Percentiles rank a stretch among this genome's conserved stretches.
Conservation (phyloP, 495 filamentous ascomycete genomes). For the Aspergillus saccharolyticus region DNA sequence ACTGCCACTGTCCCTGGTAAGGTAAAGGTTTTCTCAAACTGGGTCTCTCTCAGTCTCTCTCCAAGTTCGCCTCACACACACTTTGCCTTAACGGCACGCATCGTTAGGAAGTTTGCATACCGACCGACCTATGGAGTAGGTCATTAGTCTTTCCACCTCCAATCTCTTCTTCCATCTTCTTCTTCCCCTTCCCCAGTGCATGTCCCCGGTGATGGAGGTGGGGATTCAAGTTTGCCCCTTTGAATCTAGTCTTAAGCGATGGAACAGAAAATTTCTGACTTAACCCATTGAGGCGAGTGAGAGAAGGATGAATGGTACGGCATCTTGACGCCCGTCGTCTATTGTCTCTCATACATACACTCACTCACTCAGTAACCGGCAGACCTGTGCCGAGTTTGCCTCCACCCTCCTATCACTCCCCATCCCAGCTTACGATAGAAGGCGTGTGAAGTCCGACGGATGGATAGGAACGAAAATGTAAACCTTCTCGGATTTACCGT, state of each 20-base stretch:
- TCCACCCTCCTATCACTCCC: slow-evolving; percentile 8
- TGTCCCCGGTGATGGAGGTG: not conserved
- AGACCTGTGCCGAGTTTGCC: slow-evolving; percentile 27
- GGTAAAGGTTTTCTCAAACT: slow-evolving; percentile 1
- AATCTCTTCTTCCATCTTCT: not conserved
- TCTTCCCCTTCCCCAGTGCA: slow-evolving; percentile 1
- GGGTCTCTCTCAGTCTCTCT: too few species aligned
- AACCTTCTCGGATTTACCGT: not conserved
- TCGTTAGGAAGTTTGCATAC: slow-evolving; percentile 8
- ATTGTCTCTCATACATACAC: slow-evolving; percentile 9
- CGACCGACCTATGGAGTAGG: too few species aligned
- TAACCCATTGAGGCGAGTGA: slow-evolving; percentile 11
- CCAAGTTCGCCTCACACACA: slow-evolving; percentile 1
- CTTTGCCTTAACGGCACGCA: slow-evolving; percentile 17
- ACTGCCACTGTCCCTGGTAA: slow-evolving; percentile 18
- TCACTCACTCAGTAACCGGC: slow-evolving; percentile 18
- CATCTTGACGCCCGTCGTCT: slow-evolving; percentile 17
- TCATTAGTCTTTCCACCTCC: slow-evolving; percentile 13
- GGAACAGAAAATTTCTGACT: slow-evolving; percentile 21
- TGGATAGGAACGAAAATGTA: not conserved
- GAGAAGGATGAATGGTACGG: slow-evolving; percentile 19
- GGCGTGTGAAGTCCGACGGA: not conserved
- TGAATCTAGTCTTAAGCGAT: slow-evolving; percentile 12
- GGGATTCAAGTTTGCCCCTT: slow-evolving; percentile 7
- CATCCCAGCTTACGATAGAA: not conserved